phyloP scores from a whole-genome alignment of 163 green algal species.

The Chloromonas sp. region DNA sequence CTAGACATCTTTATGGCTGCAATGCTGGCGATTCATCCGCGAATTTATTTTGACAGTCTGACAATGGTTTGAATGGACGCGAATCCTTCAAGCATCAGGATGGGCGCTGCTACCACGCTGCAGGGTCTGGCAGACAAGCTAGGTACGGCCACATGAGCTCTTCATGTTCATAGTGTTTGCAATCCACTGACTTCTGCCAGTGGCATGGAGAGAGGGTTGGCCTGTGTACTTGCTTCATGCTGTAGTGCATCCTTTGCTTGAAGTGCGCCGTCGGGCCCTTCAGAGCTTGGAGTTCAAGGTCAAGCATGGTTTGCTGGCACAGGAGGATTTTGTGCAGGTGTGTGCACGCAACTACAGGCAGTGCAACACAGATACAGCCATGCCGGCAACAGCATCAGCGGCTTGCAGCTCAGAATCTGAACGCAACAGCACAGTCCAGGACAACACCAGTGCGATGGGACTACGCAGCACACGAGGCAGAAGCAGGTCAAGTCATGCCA shows the following conservation, averaged over 20 bases:
- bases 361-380: neutral
- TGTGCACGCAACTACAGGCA: neutral
- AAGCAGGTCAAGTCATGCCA: too few relatives aligned
- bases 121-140: neutral
- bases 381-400: neutral
- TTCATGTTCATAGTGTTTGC: too few relatives aligned
- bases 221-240: neutral
- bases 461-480: too few relatives aligned
- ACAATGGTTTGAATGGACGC: too few relatives aligned
- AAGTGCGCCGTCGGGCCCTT: slow-evolving; percentile 36
- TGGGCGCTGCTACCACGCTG: neutral
- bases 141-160: neutral
- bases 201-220: neutral
- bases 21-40: too few relatives aligned
- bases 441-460: too few relatives aligned
- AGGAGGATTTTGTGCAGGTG: slow-evolving; percentile 39
- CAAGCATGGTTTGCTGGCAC: slow-evolving; percentile 33
- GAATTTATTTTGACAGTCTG: too few relatives aligned
- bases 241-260: slow-evolving; percentile 30
- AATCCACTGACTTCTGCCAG: too few relatives aligned
- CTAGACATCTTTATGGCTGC: too few relatives aligned
- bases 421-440: neutral
- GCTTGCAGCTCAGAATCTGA: neutral
- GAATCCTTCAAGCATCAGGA: neutral
- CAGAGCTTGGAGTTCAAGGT: slow-evolving; percentile 54